These are phyloP conservation scores for Lecanicillium sp. DNA, from an alignment of 2,329 filamentous ascomycete genomes.

Conservation along the genomic window DNA sequence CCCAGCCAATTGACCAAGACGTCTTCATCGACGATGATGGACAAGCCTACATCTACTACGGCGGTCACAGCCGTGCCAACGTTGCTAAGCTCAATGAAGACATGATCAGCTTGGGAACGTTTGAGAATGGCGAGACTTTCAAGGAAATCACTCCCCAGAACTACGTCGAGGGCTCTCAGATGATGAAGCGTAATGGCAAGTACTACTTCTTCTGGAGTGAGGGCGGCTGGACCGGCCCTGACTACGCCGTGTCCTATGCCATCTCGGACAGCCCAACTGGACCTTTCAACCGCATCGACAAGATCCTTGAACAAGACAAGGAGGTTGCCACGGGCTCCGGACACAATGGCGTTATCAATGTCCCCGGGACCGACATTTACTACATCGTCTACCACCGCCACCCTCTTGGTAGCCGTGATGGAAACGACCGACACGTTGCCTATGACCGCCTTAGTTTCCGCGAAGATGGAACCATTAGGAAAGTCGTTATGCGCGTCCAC, in stretches of 20 bases:
- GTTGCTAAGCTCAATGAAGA: slow-evolving; percentile 33
- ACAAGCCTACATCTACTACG: slow-evolving; percentile 34
- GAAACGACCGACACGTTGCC: slow-evolving; percentile 36
- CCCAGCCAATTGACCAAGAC: slow-evolving; percentile 35
- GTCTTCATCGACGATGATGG: slow-evolving; percentile 33
- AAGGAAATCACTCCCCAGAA: slow-evolving; percentile 37
- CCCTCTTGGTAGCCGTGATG: slow-evolving; percentile 32
- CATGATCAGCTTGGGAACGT: slow-evolving; percentile 31
- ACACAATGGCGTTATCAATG: slow-evolving; percentile 33
- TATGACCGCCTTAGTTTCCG: slow-evolving; percentile 41
- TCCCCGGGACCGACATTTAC: slow-evolving; percentile 37
- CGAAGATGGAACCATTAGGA: slow-evolving; percentile 30
- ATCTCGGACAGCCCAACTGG: slow-evolving; percentile 28
- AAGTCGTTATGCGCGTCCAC: slow-evolving; percentile 34
- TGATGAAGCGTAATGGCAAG: slow-evolving; percentile 33
- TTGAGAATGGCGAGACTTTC: slow-evolving; percentile 30
- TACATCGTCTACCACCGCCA: slow-evolving; percentile 39
- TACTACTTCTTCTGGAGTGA: slow-evolving; percentile 41
- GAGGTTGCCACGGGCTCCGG: slow-evolving; percentile 34
- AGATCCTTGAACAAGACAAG: slow-evolving; percentile 32
- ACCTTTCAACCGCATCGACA: slow-evolving; percentile 30
- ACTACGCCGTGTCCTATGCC: slow-evolving; percentile 38
- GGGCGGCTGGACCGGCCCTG: slow-evolving; percentile 37
- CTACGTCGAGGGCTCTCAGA: slow-evolving; percentile 27
- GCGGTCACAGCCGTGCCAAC: slow-evolving; percentile 27